Base-by-base conservation (phyloP, 2,329 filamentous ascomycete genomes). In the Ilyonectria destructans region DNA sequence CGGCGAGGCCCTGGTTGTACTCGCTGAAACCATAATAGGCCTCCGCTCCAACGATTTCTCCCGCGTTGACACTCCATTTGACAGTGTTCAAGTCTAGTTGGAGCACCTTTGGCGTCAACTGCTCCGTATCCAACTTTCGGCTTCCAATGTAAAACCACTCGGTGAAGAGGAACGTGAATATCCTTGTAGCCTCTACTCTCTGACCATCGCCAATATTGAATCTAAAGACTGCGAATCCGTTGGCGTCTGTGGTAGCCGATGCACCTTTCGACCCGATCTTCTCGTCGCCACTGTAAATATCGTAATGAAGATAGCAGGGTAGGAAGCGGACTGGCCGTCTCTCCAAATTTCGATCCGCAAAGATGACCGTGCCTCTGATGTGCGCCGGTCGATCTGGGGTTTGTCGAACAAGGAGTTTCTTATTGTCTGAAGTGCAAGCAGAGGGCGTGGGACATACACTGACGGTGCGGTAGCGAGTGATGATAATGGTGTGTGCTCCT, bases 341-440 rank as follows among this genome's bases (percentile, higher is more conserved):
- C 19, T 43, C 8, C 33, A 43, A 6, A 29, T 57, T 43, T 57
- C 54, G 33, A 35, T 57, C 54, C 37, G 54, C 54, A 35, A 57
- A 57, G 54, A 31, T n/a, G 35, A 43, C 15, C 19, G 12, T 5
- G 13, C 12, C 54, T 17, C 33, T 57, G 9, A 57, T 26, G 23
- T 23, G 43, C 6, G 54, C 54, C 19, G 35, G 6, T 26, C 19
- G 33, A 9, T 57, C 23, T 13, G 4, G 7, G 7, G 6, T 31
- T 19, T 57, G 54, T 43, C 35, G 19, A n/a, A 9, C 23, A 19
- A 26, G 33, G 10, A 37, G 54, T 35, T 40, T 9, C 10, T 21
- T 35, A 29, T 52, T 10, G 21, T 26, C 54, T 2, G 54, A 43
- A 10, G 33, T 57, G 13, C 35, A 57, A n/a, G 54, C 29, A 17